Evolutionary conservation across 352 stramenopile genomes (phyloP), one percentile per base, ranked within the genome.

Genomic region (Phytopythium cucurbitacearum): DNA sequence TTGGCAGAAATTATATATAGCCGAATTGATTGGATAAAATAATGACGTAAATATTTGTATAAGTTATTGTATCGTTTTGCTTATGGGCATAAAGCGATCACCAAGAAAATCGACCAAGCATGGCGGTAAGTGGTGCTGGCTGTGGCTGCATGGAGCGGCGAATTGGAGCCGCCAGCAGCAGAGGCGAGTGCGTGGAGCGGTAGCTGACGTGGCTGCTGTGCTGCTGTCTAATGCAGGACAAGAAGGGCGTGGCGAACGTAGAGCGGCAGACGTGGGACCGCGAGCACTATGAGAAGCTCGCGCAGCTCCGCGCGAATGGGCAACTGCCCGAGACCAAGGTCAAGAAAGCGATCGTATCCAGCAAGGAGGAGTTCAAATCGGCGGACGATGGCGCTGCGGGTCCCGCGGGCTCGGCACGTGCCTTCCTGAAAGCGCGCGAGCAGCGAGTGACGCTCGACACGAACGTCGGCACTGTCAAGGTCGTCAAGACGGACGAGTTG

Each of bases 401-500:
- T 0, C 81, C 84, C 10, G 65, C 62, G 0, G 84, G 84, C 21
- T 92, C 81, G 3, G 69, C 77, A 12, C 76, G 82, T 34, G 80
- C 85, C 9, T 92, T 95, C 42, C 56, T 95, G 9, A 92, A 88
- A 57, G 86, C 85, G 33, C 76, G 87, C 1, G 72, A 62, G 10
- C 57, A 80, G 47, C 87, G 91, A 43, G 80, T 97, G 51, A 76
- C 82, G 44, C 67, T 97, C 7, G 89, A 97, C 40, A 69, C 59
- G 28, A 86, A 86, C 48, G 83, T 96, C 21, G 87, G 89, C 42
- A 94, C 89, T 2, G 73, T 91, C 21, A 75, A 86, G 38, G 86
- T 97, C 48, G 76, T 97, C 51, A 97, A 93, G 53, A 70, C 81
- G 3, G 80, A 94, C 46, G 84, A 96, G 16, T 59, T 80, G 13